phyloP scores from a whole-genome alignment of 2,329 filamentous ascomycete genomes.

The Pseudocercospora eumusae region DNA sequence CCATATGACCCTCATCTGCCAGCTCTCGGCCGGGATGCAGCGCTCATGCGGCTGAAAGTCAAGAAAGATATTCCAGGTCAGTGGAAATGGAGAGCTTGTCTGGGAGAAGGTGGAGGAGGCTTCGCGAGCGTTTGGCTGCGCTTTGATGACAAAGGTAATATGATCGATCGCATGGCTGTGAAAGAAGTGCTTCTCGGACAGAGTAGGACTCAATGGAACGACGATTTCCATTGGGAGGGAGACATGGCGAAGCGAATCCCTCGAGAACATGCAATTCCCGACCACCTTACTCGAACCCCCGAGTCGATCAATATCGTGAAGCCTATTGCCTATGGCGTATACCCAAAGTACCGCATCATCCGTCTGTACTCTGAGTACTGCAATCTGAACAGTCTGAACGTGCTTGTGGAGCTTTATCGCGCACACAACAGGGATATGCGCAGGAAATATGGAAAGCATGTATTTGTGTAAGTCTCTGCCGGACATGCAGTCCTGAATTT shows the following conservation, averaged over 20 bases:
- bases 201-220: neutral
- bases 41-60: neutral
- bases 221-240: neutral
- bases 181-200: neutral
- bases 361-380: neutral
- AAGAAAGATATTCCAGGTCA: neutral
- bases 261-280: neutral
- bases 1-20: neutral
- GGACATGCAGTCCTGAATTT: neutral
- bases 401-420: neutral
- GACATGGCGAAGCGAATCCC: neutral
- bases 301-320: neutral
- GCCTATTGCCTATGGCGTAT: neutral
- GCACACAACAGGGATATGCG: neutral
- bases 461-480: neutral
- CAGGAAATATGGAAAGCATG: neutral
- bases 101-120: neutral
- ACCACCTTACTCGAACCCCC: neutral
- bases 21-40: neutral
- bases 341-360: neutral
- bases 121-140: slow-evolving; percentile 27
- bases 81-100: neutral
- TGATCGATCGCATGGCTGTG: neutral
- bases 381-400: neutral
- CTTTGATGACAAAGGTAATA: neutral